Evolutionary conservation across 139 green algal species (phyloP), one percentile per base, ranked within the genome.

Genomic region (Coelastrella sp.): DNA sequence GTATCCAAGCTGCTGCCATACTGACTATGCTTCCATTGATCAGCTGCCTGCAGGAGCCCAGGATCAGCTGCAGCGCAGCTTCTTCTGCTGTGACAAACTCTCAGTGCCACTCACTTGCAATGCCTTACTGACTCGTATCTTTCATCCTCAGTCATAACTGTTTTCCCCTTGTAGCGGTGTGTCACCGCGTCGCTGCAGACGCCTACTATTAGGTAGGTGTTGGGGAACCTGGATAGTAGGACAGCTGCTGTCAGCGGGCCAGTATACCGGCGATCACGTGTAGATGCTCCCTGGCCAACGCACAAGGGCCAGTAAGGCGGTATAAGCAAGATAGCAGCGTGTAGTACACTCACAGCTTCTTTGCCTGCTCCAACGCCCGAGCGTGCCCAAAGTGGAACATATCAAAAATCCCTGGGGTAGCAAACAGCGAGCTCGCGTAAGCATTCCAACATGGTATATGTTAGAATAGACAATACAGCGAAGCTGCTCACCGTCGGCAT

Each of bases 361-460:
- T 99, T 8, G 97, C 97, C 89, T 99, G 97, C 92, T 99, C 97
- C 78, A 99, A 89, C 5, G 97, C 96, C n/a, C 94, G 87, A 0
- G 97, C 97, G 74, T 99, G 97, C 0, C 97, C 97, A 92, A 98
- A 98, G 90, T 98, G 97, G 79, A 98, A 98, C 49, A 98, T 89
- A 87, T 98, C 97, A 65, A 98, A 98, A 78, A 98, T 97, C 15
- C 96, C 96, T 97, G 94, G 72, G 80, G 19, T 6, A 84, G 8
- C 10, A 15, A 11, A 24, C 14, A 63, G 22, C n/a, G 27, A 22
- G 60, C 8, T 24, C 1, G 35, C 17, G 17, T 9, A 78, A 74
- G 6, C 59, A 4, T 11, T 7, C 24, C 19, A 20, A 25, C 25
- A 25, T 4, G 8, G 1, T 24, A 58, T 57, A 72, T 17, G 17